Base-by-base conservation (phyloP, 768 basidiomycete species). In the Phanerochaete sordida region DNA sequence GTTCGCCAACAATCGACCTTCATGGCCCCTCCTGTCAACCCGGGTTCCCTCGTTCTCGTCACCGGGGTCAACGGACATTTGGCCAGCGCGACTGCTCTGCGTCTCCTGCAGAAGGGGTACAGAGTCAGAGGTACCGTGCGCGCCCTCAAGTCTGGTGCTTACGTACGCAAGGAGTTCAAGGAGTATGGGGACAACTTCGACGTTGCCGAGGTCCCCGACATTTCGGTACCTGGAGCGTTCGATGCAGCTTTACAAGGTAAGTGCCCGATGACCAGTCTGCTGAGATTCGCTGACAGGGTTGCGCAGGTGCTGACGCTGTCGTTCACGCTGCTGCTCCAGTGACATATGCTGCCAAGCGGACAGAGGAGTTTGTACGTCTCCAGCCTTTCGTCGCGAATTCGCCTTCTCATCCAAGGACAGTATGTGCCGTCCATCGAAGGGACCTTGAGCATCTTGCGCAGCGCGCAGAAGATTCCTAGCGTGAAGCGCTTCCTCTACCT, bases 191-290 rank as follows among this genome's bases (percentile, higher is more conserved):
- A 82, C 61, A 81, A 76, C 48, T 82, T 91, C 63, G 84, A 88
- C 62, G 69, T 85, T 43, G 81, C 81, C 16, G 73, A 90, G n/a
- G 89, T 93, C 0, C 78, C 82, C 48, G 90, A 94, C 65, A 88
- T 93, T 39, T 8, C n/a, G 15, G 3, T n/a, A 5, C 5, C 3
- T 21, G 53, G 33, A 19, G 53, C 37, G 7, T 54, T 54, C 12
- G 53, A 54, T 27, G n/a, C n/a, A n/a, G n/a, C n/a, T n/a, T n/a
- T n/a, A n/a, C n/a, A n/a, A n/a, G 19, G 19, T 26, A 35, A 13
- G 33, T 35, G 33, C 33, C 6, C 7, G 33, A 13, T 35, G 6
- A 13, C 13, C 33, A 7, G 33, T 35, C 13, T 13, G 7, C 8
- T 9, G 50, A 7, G 11, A 27, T 30, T 52, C n/a, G 23, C 9